Percentiles rank a stretch among this genome's conserved stretches.
Conservation (phyloP, 1,139 yeast genomes). For the Debaryomyces subglobosus region DNA sequence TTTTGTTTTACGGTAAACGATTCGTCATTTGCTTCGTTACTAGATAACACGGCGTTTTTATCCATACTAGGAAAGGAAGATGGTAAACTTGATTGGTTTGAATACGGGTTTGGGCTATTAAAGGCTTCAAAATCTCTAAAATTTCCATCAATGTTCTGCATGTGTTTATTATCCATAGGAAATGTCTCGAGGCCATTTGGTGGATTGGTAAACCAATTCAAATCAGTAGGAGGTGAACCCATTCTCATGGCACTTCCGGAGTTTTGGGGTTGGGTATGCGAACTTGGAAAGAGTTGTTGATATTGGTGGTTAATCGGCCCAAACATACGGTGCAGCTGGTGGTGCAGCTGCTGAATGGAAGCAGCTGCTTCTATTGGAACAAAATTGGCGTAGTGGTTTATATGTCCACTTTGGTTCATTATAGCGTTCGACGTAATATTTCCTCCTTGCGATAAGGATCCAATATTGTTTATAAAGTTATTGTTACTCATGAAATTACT, state of each 20-base stretch:
- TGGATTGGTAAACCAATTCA: conserved; percentile 1
- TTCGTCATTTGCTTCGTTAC: background rate
- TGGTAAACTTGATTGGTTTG: background rate
- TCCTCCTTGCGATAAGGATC: background rate
- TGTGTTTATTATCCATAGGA: background rate
- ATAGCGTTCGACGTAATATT: background rate
- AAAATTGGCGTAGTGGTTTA: conserved; percentile 21
- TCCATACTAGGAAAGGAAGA: background rate
- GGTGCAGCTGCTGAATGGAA: conserved; percentile 11
- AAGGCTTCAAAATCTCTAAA: conserved; percentile 1
- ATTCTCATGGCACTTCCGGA: conserved; percentile 8
- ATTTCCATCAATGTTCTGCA: background rate
- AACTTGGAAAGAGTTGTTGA: conserved; percentile 14
- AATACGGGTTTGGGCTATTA: background rate
- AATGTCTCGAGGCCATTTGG: background rate
- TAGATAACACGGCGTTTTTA: background rate
- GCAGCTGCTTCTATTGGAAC: conserved; percentile 21
- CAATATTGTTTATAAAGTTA: conserved; percentile 5
- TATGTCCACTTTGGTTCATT: conserved; percentile 11
- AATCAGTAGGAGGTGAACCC: conserved; percentile 5
- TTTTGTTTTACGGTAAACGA: background rate
- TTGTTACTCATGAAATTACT: conserved; percentile 5
- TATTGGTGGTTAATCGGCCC: conserved; percentile 7
- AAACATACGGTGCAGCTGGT: conserved; percentile 17
- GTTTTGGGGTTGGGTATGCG: conserved; percentile 13